Percentiles rank a stretch among this genome's conserved stretches.
Conservation (phyloP, 257 asterid genomes). For the Cordia subcordata region DNA sequence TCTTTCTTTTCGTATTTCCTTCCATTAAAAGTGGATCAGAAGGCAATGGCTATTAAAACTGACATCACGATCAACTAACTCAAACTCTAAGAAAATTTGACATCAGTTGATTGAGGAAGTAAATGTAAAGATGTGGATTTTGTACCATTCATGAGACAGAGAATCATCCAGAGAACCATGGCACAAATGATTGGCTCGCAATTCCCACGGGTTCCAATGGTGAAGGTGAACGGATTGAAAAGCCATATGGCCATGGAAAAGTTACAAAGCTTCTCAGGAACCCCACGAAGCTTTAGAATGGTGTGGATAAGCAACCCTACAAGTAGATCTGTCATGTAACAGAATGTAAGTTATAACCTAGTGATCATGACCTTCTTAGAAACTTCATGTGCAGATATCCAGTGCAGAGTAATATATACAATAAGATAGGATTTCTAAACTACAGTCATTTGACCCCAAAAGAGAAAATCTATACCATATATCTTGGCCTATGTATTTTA, state of each 20-base stretch:
- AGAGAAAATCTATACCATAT: too few species aligned
- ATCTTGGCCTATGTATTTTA: neutral
- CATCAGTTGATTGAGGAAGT: neutral
- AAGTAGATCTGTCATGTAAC: slow-evolving; percentile 63
- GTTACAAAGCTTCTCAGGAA: slow-evolving; percentile 59
- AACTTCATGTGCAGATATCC: neutral
- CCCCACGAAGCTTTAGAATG: slow-evolving; percentile 73
- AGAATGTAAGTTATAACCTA: slow-evolving; percentile 8
- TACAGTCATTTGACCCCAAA: neutral
- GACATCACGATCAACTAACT: neutral
- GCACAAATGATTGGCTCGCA: slow-evolving; percentile 89
- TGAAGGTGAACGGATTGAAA: slow-evolving; percentile 93
- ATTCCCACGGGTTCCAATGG: slow-evolving; percentile 97
- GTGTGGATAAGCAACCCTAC: slow-evolving; percentile 71
- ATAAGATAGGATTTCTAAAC: neutral
- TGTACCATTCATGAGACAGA: slow-evolving; percentile 77
- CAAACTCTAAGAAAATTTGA: neutral
- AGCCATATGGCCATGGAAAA: slow-evolving; percentile 79
- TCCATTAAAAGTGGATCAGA: too few species aligned
- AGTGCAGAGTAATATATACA: neutral
- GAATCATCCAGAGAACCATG: slow-evolving; percentile 76
- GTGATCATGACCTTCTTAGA: slow-evolving; percentile 2
- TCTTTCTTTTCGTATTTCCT: too few species aligned
- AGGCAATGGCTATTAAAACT: too few species aligned
- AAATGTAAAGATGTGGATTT: slow-evolving; percentile 12